phyloP scores from a whole-genome alignment of 2,329 filamentous ascomycete genomes.

The Colletotrichum incanum region DNA sequence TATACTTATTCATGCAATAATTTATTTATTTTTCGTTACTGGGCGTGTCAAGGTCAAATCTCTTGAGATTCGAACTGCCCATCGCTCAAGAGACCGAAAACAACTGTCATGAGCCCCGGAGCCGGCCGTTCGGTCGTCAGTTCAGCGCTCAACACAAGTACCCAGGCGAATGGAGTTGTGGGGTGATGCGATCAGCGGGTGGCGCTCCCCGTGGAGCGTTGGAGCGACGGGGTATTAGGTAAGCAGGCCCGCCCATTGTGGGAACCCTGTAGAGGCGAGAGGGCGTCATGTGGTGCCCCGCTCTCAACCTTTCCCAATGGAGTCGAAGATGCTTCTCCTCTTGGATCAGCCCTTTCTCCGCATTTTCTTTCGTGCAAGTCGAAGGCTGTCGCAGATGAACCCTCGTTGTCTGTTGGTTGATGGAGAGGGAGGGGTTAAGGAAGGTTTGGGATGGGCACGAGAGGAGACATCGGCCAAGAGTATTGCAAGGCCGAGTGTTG shows the following conservation, averaged over 20 bases:
- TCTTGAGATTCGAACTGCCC: neutral
- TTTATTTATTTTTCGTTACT: neutral
- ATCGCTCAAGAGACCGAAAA: neutral
- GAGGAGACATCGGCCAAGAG: constrained; percentile 2
- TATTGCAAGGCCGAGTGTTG: neutral
- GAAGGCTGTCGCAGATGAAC: neutral
- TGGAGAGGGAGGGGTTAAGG: neutral
- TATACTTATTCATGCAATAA: neutral
- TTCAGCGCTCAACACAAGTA: constrained; percentile 6
- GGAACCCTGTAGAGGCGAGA: constrained; percentile 7
- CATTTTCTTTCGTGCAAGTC: neutral
- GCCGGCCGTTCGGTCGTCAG: constrained; percentile 3
- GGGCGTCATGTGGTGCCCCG: constrained; percentile 21
- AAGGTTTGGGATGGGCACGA: constrained; percentile 1
- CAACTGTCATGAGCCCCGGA: neutral
- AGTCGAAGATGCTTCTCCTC: constrained; percentile 13
- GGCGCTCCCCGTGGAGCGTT: constrained; percentile 11
- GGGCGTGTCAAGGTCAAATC: no score
- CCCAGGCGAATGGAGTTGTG: neutral
- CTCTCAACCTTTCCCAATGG: neutral
- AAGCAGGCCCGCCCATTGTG: neutral
- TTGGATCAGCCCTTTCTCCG: constrained; percentile 5
- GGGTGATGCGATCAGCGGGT: constrained; percentile 3
- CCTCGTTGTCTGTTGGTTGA: constrained; percentile 1
- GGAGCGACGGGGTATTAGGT: neutral